Evolutionary conservation across 768 basidiomycete species (phyloP), one percentile per base, ranked within the genome.

Genomic region (Gloeophyllum trabeum): DNA sequence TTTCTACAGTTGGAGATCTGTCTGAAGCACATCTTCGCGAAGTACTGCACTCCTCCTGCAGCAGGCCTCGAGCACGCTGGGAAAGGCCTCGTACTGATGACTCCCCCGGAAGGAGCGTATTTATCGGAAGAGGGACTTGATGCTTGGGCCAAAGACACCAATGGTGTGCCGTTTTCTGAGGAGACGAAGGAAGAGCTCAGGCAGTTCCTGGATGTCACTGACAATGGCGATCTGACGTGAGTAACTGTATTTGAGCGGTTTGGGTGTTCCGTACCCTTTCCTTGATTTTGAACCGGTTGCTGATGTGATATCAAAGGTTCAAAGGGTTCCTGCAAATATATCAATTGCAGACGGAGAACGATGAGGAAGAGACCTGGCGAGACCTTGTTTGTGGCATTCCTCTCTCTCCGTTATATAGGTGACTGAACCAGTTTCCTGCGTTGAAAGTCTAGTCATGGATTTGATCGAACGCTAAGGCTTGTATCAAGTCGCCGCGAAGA

Each of bases 301-400:
- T n/a, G n/a, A n/a, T n/a, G n/a, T n/a, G n/a, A n/a, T n/a, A n/a
- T 6, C 12, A 22, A 40, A 88, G 85, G 14, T 76, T 85, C 54
- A 79, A 80, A 54, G 85, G 86, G 2, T 88, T 90, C 54, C 54
- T 86, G 55, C 83, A 88, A 55, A 75, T 89, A 42, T 89, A 88
- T 53, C 81, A 85, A 51, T 61, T 88, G n/a, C 87, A 90, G 56
- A 86, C 83, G 1, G 81, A 85, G 50, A 83, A 76, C 47, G 86
- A 88, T 48, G 82, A 86, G 49, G 79, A 79, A 56, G 83, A 90
- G 61, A 90, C 86, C 5, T 89, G 82, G 84, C 67, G 72, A 59
- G 86, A 88, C 64, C 60, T 88, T 48, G 82, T 85, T 51, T 50
- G 76, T 54, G 16, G 24, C 22, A 35, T 18, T 10, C 24, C 24